phyloP scores from a whole-genome alignment of 2,329 filamentous ascomycete species.

The Hymenoscyphus salicellus region DNA sequence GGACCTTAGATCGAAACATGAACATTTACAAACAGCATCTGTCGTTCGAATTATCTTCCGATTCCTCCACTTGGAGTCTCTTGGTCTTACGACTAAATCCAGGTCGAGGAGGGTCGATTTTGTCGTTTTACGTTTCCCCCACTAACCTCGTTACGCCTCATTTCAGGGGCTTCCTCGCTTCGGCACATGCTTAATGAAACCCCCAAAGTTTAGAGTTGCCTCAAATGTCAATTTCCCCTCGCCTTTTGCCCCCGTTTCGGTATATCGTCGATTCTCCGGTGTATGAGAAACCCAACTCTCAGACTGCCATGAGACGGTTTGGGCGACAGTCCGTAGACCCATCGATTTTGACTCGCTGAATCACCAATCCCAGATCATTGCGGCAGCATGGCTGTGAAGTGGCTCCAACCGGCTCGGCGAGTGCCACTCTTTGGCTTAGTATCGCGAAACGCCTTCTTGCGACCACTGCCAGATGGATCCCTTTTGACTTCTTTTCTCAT shows the following conservation, averaged over 20 bases:
- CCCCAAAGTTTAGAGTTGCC: constrained; percentile 14
- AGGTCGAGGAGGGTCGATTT: neutral
- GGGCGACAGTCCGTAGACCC: constrained; percentile 17
- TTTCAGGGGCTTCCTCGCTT: constrained; percentile 15
- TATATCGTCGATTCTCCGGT: neutral
- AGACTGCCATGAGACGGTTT: constrained; percentile 31
- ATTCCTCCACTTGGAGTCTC: neutral
- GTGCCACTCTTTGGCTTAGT: constrained; percentile 2
- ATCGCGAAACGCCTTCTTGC: constrained; percentile 25
- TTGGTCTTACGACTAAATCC: neutral
- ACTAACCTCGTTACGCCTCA: neutral
- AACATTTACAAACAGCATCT: neutral
- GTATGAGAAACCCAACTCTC: constrained; percentile 26
- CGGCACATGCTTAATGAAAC: constrained; percentile 25
- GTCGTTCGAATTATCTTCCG: neutral
- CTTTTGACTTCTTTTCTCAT: constrained; percentile 4
- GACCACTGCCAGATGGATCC: constrained; percentile 17
- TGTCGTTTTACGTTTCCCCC: neutral
- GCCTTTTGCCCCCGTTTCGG: neutral
- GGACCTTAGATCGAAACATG: neutral
- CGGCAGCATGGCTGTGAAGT: neutral
- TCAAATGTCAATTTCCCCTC: neutral
- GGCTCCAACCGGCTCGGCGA: neutral
- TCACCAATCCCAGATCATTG: neutral
- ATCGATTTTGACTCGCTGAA: constrained; percentile 9